Evolutionary conservation across 1,284 basidiomycete genomes (phyloP).

Genomic region (Ceratobasidium sp.): DNA sequence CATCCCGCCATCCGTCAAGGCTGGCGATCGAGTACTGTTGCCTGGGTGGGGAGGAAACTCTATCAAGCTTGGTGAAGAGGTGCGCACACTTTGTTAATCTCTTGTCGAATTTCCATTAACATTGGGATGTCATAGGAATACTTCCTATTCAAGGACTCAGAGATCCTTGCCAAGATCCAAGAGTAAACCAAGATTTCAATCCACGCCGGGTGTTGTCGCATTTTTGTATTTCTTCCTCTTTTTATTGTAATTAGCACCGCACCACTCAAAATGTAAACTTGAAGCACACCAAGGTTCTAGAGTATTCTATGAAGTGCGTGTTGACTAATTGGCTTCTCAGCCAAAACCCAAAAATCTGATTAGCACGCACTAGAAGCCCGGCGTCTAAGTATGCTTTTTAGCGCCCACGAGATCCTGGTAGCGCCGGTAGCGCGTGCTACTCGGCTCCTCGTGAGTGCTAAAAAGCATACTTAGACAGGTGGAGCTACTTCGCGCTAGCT

Average conservation of each 20-base stretch:
- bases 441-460: no score
- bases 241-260: slow-evolving; percentile 36
- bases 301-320: neutral
- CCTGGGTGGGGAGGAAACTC: slow-evolving; percentile 96
- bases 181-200: slow-evolving; percentile 63
- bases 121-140: slow-evolving; percentile 71
- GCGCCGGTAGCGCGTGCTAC: no score
- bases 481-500: no score
- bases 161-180: slow-evolving; percentile 96
- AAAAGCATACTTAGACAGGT: no score
- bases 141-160: slow-evolving; percentile 92
- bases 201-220: neutral
- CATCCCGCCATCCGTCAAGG: slow-evolving; percentile 80
- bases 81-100: slow-evolving; percentile 54
- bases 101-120: neutral
- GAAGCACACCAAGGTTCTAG: slow-evolving; percentile 25
- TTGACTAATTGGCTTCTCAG: no score
- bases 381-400: no score
- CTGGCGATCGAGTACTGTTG: slow-evolving; percentile 91
- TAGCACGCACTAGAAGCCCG: no score
- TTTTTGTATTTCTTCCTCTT: slow-evolving; percentile 13
- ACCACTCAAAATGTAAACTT: slow-evolving; percentile 36
- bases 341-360: no score
- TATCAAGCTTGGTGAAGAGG: slow-evolving; percentile 97
- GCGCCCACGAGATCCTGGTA: no score